Conservation (phyloP, 306 rosid genomes). For the Geum urbanum region DNA sequence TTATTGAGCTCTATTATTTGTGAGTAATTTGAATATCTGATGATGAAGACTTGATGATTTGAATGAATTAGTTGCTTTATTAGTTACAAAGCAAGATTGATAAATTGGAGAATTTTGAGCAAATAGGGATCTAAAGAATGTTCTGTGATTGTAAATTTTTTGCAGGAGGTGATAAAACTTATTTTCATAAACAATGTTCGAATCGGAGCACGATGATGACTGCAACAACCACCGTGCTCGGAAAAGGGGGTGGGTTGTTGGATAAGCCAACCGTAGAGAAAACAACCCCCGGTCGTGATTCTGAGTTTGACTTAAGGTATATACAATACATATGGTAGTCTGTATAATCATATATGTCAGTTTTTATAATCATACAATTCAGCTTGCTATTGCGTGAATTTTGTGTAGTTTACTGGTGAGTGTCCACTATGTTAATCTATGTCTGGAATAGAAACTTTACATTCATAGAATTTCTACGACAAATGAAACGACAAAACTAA, state of each 20-base stretch:
- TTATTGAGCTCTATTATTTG: too few relatives aligned
- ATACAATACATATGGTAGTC: neutral
- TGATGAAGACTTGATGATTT: too few relatives aligned
- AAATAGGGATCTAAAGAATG: neutral
- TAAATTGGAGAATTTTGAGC: neutral
- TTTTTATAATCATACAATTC: neutral
- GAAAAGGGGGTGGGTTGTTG: conserved; percentile 76
- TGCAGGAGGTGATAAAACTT: conserved; percentile 49
- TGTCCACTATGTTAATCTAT: neutral
- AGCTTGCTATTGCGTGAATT: neutral
- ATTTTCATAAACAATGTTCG: conserved; percentile 37
- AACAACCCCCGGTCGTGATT: conserved; percentile 75
- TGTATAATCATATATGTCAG: neutral
- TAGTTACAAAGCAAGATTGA: too few relatives aligned
- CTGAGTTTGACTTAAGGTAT: conserved; percentile 70
- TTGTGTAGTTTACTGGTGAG: neutral
- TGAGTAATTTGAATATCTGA: too few relatives aligned
- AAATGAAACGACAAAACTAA: neutral
- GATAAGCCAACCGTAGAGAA: conserved; percentile 79
- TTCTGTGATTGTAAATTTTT: conserved; percentile 15
- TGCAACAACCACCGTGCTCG: conserved; percentile 43
- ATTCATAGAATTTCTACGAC: too few relatives aligned
- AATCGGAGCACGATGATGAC: conserved; percentile 43
- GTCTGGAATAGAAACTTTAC: neutral
- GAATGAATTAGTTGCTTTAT: too few relatives aligned